These are phyloP conservation scores for Ashbya aceris DNA, from an alignment of 1,139 yeast species.

Conservation along the genomic window DNA sequence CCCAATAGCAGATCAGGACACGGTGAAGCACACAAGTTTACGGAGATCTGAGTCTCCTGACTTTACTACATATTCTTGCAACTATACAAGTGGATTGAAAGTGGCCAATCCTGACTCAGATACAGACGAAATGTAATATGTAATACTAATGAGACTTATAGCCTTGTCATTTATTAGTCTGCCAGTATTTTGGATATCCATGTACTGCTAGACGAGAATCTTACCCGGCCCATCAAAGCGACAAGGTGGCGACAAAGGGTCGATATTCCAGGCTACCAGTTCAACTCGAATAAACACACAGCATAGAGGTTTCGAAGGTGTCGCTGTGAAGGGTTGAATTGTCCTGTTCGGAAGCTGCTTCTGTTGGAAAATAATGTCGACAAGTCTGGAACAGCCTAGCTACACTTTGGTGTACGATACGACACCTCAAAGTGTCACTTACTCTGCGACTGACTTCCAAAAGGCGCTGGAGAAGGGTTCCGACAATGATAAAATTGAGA, in stretches of 20 bases:
- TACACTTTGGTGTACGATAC: conserved; percentile 73
- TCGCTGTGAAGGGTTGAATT: too few species aligned
- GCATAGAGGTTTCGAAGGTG: too few species aligned
- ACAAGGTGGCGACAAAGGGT: conserved; percentile 2
- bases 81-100: conserved; percentile 17
- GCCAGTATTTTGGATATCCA: too few species aligned
- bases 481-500: conserved; percentile 78
- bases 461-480: conserved; percentile 78
- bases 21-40: too few species aligned
- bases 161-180: too few species aligned
- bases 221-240: background rate
- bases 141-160: too few species aligned
- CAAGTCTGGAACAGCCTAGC: conserved; percentile 33
- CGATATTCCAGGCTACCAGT: too few species aligned
- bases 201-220: too few species aligned
- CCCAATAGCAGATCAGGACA: too few species aligned
- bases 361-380: conserved; percentile 10
- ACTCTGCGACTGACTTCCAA: conserved; percentile 69
- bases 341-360: too few species aligned
- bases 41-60: conserved; percentile 9
- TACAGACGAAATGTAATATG: background rate
- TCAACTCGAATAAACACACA: too few species aligned
- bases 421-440: conserved; percentile 51
- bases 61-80: conserved; percentile 10
- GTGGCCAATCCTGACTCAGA: conserved; percentile 27